Evolutionary conservation across 1,139 yeast species (phyloP), one percentile per base, ranked within the genome.

Genomic region (Hyphopichia fennica): DNA sequence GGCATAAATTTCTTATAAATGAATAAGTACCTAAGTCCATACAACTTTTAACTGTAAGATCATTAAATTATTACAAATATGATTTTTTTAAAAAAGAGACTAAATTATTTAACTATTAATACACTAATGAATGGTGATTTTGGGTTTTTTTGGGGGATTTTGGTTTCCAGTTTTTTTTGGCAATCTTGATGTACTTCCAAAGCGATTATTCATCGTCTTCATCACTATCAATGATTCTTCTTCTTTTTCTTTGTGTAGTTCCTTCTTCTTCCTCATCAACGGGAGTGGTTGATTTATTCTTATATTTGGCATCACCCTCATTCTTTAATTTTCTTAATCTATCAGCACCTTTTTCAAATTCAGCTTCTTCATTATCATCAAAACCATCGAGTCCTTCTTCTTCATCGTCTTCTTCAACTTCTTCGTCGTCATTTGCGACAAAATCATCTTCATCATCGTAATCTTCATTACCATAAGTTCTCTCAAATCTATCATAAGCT

Each of bases 241-340:
- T 70, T 57, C 39, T 58, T 61, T 51, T 67, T 52, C 54, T 57
- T 55, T 39, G 57, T 62, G 37, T 32, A 19, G 18, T 23, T 8
- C 16, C 40, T 40, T 62, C 64, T n/a, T n/a, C n/a, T 33, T 56
- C 75, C 18, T 67, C 77, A 1, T 69, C 75, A 16, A 54, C 60
- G 3, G 52, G 29, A 7, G 29, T 8, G 18, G 37, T 10, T 7
- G 37, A 20, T 58, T 4, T 52, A 46, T 60, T 57, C 30, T 56
- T 60, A 50, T 81, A 81, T 46, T 68, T 68, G 20, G 75, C 70
- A 7, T 79, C 78, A 8, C 86, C 85, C 32, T 72, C 76, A 39
- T 72, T 68, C 58, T 87, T 87, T 43, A 84, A 69, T 45, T 74
- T 72, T 47, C 75, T 77, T 56, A 86, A 69, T 50, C 90, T 71